phyloP scores from a whole-genome alignment of 352 stramenopile genomes.

The Globisporangium emineosum region DNA sequence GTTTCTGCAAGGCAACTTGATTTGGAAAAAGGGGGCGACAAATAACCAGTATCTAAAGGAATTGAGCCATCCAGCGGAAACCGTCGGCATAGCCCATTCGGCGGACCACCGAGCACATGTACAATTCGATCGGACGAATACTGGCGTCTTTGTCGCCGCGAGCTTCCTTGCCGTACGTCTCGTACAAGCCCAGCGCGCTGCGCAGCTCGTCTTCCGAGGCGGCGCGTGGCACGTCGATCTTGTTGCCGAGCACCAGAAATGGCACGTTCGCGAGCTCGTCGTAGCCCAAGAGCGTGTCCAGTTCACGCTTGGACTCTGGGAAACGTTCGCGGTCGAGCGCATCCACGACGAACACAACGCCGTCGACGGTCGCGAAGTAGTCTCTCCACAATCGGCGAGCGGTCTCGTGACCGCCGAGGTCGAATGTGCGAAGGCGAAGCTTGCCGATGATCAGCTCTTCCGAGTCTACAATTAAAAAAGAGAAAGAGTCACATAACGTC shows the following conservation, averaged over 20 bases:
- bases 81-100: conserved; percentile 98
- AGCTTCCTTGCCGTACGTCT: conserved; percentile 99
- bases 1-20: not conserved
- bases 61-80: conserved; percentile 89
- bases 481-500: not conserved
- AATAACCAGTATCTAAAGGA: conserved; percentile 60
- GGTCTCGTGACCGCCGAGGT: conserved; percentile 98
- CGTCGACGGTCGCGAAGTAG: conserved; percentile 99
- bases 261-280: conserved; percentile 98
- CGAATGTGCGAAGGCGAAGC: conserved; percentile 99
- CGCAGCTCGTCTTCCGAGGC: conserved; percentile 99
- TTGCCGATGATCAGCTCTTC: conserved; percentile 94
- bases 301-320: conserved; percentile 98
- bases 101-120: conserved; percentile 99
- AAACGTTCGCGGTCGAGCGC: conserved; percentile 98
- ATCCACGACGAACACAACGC: conserved; percentile 99
- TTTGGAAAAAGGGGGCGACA: conserved; percentile 2
- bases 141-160: conserved; percentile 85
- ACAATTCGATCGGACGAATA: conserved; percentile 97
- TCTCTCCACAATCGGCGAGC: conserved; percentile 97
- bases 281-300: conserved; percentile 96
- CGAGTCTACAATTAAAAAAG: conserved; percentile 53
- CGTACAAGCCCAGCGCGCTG: conserved; percentile 93
- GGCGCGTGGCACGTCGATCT: conserved; percentile 98
- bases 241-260: conserved; percentile 99